Conservation (phyloP, 768 basidiomycete species). For the Pleurotus tuoliensis region DNA sequence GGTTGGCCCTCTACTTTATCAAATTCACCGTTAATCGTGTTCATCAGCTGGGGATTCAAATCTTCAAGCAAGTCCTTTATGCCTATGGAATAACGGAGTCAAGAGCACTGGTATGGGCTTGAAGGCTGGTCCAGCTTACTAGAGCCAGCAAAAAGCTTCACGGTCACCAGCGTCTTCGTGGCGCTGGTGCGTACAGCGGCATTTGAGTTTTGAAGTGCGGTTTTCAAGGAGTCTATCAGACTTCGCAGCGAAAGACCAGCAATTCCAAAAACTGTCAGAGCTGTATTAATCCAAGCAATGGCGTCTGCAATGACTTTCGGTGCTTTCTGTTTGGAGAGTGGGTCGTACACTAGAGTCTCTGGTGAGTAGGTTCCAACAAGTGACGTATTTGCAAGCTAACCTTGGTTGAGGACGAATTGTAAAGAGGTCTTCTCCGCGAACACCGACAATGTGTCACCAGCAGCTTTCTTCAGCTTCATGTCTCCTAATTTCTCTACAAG, state of each 20-base stretch:
- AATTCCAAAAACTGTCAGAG: slow-evolving; percentile 88
- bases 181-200: slow-evolving; percentile 91
- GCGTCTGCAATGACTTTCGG: slow-evolving; percentile 96
- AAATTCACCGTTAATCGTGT: slow-evolving; percentile 88
- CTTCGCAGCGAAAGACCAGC: slow-evolving; percentile 76
- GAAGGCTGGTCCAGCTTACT: slow-evolving; percentile 39
- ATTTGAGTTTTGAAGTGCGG: slow-evolving; percentile 86
- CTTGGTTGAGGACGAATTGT: slow-evolving; percentile 91
- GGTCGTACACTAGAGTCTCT: slow-evolving; percentile 72
- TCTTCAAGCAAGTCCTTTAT: slow-evolving; percentile 93
- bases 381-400: slow-evolving; percentile 36
- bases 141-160: slow-evolving; percentile 87
- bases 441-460: slow-evolving; percentile 76
- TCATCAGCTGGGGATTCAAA: slow-evolving; percentile 87
- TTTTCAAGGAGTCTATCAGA: slow-evolving; percentile 90
- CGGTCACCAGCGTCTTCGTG: slow-evolving; percentile 87
- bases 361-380: slow-evolving; percentile 2
- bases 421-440: slow-evolving; percentile 93
- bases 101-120: no score
- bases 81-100: slow-evolving; percentile 38
- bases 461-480: slow-evolving; percentile 93
- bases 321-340: slow-evolving; percentile 91
- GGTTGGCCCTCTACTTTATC: slow-evolving; percentile 82
- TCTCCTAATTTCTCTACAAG: slow-evolving; percentile 95
- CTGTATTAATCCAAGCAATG: slow-evolving; percentile 81